Evolutionary conservation across 208 protist genomes (phyloP), one percentile per base, ranked within the genome.

Genomic region (Crithidia fasciculata): DNA sequence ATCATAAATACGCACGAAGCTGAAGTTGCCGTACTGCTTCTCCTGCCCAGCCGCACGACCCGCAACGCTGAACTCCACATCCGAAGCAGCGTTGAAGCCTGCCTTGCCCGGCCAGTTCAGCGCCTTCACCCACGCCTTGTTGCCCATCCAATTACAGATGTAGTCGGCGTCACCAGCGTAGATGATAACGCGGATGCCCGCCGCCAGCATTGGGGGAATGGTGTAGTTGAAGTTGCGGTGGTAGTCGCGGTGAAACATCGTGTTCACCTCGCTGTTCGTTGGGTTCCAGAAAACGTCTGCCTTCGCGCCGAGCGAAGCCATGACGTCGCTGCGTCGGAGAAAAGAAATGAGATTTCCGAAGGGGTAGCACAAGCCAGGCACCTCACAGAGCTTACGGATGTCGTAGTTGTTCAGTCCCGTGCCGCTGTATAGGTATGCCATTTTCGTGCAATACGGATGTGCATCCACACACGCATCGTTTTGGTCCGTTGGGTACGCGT

Each of bases 71-170:
- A 87, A 87, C 63, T 76, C 74, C 19, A 63, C 40, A 59, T 89
- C 73, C 4, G 49, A 12, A 15, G 92, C 88, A 2, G 64, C 70
- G 28, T 78, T 69, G 70, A 97, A 95, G 13, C 52, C 86, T 3
- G 45, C 66, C 37, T 86, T 74, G 52, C 89, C 87, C 9, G 80
- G 36, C 95, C 96, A 98, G 52, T 84, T 28, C 63, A 98, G 69
- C 39, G 43, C 76, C n/a, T 62, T 55, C 16, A 82, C 84, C 94
- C 94, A 98, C 37, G 70, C 79, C 74, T 95, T 77, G 81, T 93
- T 97, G 58, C 95, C 95, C 39, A 97, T 79, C 81, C 85, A 98
- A 79, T 98, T 98, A 76, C 95, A 98, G 63, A 97, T 94, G 59
- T 85, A 98, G 80, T 98, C 96, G 55, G 75, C 70, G 49, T 97